phyloP scores from a whole-genome alignment of 805 yeast species.

The Metschnikowia drakensbergensis region DNA sequence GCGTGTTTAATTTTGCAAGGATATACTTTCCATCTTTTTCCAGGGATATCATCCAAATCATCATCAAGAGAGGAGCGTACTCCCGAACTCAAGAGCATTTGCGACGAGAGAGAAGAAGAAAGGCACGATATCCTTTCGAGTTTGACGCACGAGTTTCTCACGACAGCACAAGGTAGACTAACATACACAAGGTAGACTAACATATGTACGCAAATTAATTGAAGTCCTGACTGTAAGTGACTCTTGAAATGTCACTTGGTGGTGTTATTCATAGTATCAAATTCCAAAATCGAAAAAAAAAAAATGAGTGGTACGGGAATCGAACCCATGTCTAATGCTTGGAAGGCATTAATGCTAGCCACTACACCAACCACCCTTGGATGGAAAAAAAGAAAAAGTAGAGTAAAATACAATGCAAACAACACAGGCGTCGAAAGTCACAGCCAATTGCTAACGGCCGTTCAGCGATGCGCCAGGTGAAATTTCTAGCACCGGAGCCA shows the following conservation, averaged over 20 bases:
- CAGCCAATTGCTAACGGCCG: background rate
- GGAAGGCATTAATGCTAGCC: conserved; percentile 93
- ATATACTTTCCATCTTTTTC: conserved; percentile 48
- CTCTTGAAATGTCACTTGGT: too few species aligned
- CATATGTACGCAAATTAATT: too few species aligned
- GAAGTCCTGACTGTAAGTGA: too few species aligned
- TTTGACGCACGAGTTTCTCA: too few species aligned
- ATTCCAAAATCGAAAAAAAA: conserved; percentile 12
- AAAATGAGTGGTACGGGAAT: conserved; percentile 80
- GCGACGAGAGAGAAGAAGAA: conserved; percentile 12
- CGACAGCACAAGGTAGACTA: too few species aligned
- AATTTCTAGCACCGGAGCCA: too few species aligned
- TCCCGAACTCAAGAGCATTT: conserved; percentile 21
- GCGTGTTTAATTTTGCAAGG: conserved; percentile 46
- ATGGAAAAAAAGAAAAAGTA: background rate
- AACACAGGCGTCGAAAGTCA: background rate
- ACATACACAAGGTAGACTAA: too few species aligned
- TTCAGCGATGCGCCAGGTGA: too few species aligned
- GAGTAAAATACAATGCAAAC: background rate
- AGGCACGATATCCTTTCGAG: background rate
- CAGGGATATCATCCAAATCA: conserved; percentile 57
- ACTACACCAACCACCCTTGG: conserved; percentile 81
- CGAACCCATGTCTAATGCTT: conserved; percentile 94
- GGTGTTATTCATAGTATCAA: background rate
- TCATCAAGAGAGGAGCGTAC: conserved; percentile 78